Percentiles rank a stretch among this genome's conserved stretches.
Evolutionary conservation across 768 basidiomycete genomes (phyloP).

Genomic region (Leccinum ochraceum): DNA sequence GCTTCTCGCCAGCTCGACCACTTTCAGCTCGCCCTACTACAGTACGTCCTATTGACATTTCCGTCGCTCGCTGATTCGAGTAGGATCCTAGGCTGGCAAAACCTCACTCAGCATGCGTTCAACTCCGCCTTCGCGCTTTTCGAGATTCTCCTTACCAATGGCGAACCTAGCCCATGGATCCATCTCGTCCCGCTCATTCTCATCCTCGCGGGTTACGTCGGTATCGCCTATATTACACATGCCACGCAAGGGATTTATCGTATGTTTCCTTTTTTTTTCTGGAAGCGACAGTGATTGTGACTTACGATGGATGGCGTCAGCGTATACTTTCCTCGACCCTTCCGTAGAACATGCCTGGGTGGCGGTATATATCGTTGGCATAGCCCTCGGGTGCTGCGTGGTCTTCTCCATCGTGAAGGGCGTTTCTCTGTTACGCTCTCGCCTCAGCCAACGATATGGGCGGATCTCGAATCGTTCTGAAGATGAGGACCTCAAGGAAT

Average conservation of each 20-base stretch:
- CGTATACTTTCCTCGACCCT: constrained; percentile 68
- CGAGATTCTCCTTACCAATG: constrained; percentile 58
- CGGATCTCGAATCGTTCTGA: constrained; percentile 7
- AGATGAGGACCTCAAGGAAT: constrained; percentile 41
- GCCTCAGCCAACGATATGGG: constrained; percentile 26
- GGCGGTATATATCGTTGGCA: constrained; percentile 64
- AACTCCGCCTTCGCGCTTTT: constrained; percentile 58
- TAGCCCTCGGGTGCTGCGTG: constrained; percentile 50
- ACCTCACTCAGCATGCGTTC: constrained; percentile 60
- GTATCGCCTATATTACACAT: constrained; percentile 66
- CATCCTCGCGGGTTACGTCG: constrained; percentile 57
- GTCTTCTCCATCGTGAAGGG: constrained; percentile 52
- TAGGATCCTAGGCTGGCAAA: constrained; percentile 50
- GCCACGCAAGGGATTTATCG: constrained; percentile 65
- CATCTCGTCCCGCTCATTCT: constrained; percentile 48
- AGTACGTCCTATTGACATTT: constrained; percentile 33
- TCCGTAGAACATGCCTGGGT: constrained; percentile 40
- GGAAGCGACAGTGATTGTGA: background rate
- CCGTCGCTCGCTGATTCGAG: background rate
- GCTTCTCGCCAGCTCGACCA: constrained; percentile 44
- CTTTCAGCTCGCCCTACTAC: constrained; percentile 41
- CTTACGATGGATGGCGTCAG: constrained; percentile 36
- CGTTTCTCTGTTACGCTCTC: constrained; percentile 40
- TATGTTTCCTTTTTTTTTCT: constrained; percentile 34
- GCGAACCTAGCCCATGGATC: constrained; percentile 52